Conservation (phyloP, 2,329 filamentous ascomycete genomes). For the Trichoderma oligosporum region DNA sequence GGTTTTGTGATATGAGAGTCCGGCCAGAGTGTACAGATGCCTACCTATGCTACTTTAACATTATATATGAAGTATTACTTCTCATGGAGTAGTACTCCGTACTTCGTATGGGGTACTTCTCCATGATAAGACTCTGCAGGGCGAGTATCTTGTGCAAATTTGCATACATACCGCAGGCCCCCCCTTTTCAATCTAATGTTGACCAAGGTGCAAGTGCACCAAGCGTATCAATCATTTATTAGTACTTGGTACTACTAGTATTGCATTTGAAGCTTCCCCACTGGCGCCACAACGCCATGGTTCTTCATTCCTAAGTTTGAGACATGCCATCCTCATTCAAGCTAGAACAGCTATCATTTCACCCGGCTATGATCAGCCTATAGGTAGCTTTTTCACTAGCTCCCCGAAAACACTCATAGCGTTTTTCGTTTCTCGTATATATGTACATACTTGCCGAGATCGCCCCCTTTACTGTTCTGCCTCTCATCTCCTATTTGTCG, state of each 20-base stretch:
- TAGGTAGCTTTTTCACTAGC: slow-evolving; percentile 6
- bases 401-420: slow-evolving; percentile 1
- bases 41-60: not conserved
- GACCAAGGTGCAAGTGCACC: slow-evolving; percentile 5
- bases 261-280: slow-evolving; percentile 20
- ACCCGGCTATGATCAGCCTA: slow-evolving; percentile 1
- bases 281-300: slow-evolving; percentile 10
- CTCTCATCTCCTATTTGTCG: not conserved
- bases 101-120: not conserved
- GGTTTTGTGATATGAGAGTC: not conserved
- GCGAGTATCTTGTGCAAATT: slow-evolving; percentile 1
- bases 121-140: slow-evolving; percentile 6
- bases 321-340: slow-evolving; percentile 36
- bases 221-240: not conserved
- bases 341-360: slow-evolving; percentile 14
- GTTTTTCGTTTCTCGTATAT: slow-evolving; percentile 1
- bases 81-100: too few relatives aligned
- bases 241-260: slow-evolving; percentile 3
- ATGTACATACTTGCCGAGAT: slow-evolving; percentile 5
- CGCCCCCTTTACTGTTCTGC: slow-evolving; percentile 4
- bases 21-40: not conserved
- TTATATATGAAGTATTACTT: too few relatives aligned
- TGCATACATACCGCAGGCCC: not conserved
- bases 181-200: not conserved
- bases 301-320: slow-evolving; percentile 38